Conservation (phyloP, 176 grass and related monocot genomes). For the Elymus sibiricus region DNA sequence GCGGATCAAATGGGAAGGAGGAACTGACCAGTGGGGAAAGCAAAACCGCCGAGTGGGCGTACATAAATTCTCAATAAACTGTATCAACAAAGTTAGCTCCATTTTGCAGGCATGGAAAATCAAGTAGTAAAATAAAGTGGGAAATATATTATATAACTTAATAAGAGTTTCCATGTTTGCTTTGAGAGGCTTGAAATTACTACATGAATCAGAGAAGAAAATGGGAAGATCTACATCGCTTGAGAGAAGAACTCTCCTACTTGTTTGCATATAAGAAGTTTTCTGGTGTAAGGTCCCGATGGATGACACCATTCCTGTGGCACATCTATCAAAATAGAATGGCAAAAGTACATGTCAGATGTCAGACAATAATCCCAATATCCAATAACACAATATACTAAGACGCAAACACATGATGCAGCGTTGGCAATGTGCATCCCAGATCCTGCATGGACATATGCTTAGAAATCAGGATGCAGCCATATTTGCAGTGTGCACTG, state of each 20-base stretch:
- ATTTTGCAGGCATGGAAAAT: too few relatives aligned
- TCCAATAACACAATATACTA: constrained; percentile 2
- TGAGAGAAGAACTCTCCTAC: constrained; percentile 82
- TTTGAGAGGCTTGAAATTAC: neutral
- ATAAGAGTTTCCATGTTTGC: too few relatives aligned
- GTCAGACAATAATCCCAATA: neutral
- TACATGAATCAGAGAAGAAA: too few relatives aligned
- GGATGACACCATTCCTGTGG: constrained; percentile 62
- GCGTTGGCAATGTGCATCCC: neutral
- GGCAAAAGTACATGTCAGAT: neutral
- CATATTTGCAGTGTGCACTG: too few relatives aligned
- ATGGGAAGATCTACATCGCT: too few relatives aligned
- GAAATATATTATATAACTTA: too few relatives aligned
- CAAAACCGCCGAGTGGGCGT: neutral
- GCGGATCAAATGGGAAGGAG: too few relatives aligned
- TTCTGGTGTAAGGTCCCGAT: constrained; percentile 56
- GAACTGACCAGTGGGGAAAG: too few relatives aligned
- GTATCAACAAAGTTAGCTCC: constrained; percentile 15
- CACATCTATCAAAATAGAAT: constrained; percentile 57
- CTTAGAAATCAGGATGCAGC: too few relatives aligned
- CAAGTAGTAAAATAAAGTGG: too few relatives aligned
- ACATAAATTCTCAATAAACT: constrained; percentile 6
- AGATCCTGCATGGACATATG: too few relatives aligned
- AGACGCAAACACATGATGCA: neutral
- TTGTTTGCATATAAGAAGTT: constrained; percentile 89